These are phyloP conservation scores for Rhizopogon salebrosus DNA, from an alignment of 768 basidiomycete genomes.

Conservation along the genomic window DNA sequence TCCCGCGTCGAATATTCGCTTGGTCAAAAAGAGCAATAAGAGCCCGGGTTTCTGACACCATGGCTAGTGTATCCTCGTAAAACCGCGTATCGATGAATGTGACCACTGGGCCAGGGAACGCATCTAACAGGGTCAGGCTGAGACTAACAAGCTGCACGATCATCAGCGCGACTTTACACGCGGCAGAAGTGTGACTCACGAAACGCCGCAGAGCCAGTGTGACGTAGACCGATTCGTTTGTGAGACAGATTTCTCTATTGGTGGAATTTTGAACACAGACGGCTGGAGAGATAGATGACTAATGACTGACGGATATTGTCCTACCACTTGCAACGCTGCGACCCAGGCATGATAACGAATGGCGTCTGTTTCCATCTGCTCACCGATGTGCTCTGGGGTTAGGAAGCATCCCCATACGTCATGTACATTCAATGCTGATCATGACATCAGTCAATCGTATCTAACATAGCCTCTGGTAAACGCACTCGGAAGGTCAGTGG, in stretches of 20 bases:
- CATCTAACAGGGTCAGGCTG: slow-evolving; percentile 37
- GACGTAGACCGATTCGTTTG: background rate
- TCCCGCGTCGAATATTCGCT: slow-evolving; percentile 32
- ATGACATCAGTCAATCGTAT: background rate
- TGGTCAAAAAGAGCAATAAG: slow-evolving; percentile 37
- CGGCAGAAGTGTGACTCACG: slow-evolving; percentile 11
- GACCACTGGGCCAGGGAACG: slow-evolving; percentile 43
- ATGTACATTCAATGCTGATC: slow-evolving; percentile 28
- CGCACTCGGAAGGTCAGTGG: slow-evolving; percentile 41
- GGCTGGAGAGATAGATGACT: background rate
- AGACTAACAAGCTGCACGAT: slow-evolving; percentile 45
- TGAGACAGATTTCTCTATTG: background rate
- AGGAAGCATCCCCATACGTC: slow-evolving; percentile 28
- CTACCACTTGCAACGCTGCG: slow-evolving; percentile 24
- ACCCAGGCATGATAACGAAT: slow-evolving; percentile 31
- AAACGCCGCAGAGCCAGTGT: slow-evolving; percentile 18
- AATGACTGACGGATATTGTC: slow-evolving; percentile 14
- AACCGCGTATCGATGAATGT: slow-evolving; percentile 47
- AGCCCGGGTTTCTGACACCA: slow-evolving; percentile 39
- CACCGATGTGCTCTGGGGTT: slow-evolving; percentile 28
- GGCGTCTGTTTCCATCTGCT: slow-evolving; percentile 19
- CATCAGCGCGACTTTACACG: background rate
- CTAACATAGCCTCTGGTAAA: background rate
- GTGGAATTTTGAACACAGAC: background rate
- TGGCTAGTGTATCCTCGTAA: slow-evolving; percentile 29